A percentile compares a stretch with the other conserved stretches of the same genome.
These are phyloP conservation scores for Aspergillus nidulans DNA, from an alignment of 495 filamentous ascomycete species.

Conservation along the genomic window DNA sequence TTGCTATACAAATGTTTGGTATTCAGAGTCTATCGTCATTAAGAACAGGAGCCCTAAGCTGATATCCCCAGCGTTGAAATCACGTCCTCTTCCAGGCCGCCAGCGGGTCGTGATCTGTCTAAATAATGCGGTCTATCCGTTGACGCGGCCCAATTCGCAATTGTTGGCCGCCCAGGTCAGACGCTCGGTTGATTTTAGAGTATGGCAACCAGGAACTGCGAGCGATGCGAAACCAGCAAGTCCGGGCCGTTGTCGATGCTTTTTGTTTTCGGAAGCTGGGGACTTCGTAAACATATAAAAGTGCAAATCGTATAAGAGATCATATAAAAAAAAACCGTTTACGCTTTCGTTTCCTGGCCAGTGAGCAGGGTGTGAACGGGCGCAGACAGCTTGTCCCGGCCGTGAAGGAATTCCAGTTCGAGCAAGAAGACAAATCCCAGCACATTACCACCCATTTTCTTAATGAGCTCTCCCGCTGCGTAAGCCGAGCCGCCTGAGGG, in stretches of 20 bases:
- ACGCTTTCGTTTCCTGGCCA: constrained; percentile 43
- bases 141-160: constrained; percentile 6
- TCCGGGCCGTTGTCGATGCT: constrained; percentile 1
- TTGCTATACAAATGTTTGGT: constrained; percentile 9
- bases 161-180: not conserved
- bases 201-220: not conserved
- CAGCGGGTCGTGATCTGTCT: constrained; percentile 9
- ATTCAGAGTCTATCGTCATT: constrained; percentile 8
- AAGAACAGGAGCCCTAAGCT: constrained; percentile 5
- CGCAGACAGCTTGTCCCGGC: constrained; percentile 80
- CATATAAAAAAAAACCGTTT: no score
- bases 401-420: constrained; percentile 92
- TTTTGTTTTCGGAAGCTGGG: not conserved
- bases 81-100: constrained; percentile 2
- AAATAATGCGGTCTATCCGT: constrained; percentile 11
- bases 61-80: not conserved
- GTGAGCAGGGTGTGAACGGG: constrained; percentile 80
- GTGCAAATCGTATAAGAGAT: constrained; percentile 8
- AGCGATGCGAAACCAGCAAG: constrained; percentile 1
- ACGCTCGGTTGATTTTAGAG: constrained; percentile 9
- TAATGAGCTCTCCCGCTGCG: constrained; percentile 80
- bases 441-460: constrained; percentile 76
- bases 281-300: constrained; percentile 3
- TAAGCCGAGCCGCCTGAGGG: constrained; percentile 81
- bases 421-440: constrained; percentile 92